phyloP scores from a whole-genome alignment of 1,139 yeast genomes.

The Pichia sp. region DNA sequence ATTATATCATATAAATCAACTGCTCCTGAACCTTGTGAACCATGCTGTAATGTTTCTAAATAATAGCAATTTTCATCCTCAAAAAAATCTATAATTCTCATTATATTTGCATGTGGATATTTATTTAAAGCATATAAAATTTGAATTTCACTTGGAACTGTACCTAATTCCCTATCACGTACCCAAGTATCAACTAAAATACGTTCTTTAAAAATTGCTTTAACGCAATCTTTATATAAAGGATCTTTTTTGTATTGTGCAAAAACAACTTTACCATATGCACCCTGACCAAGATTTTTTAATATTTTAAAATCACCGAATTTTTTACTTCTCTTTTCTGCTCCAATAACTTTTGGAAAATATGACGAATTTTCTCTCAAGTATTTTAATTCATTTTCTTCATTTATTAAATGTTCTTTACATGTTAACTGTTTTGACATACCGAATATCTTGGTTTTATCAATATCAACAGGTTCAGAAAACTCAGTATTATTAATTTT shows the following conservation, averaged over 20 bases:
- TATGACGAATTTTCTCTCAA: constrained; percentile 18
- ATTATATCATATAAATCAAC: constrained; percentile 88
- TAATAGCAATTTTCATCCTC: constrained; percentile 88
- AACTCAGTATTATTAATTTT: too few species aligned
- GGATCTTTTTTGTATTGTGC: constrained; percentile 65
- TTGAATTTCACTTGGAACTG: constrained; percentile 92
- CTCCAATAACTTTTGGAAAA: constrained; percentile 59
- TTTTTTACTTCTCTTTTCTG: constrained; percentile 55
- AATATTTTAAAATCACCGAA: constrained; percentile 64
- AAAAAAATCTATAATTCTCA: constrained; percentile 80
- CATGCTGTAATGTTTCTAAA: constrained; percentile 86
- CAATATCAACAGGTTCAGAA: too few species aligned
- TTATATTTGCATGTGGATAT: constrained; percentile 80
- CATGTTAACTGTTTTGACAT: constrained; percentile 6
- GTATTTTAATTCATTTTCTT: constrained; percentile 32
- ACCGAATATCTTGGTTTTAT: constrained; percentile 1
- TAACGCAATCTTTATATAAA: constrained; percentile 65
- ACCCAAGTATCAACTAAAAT: constrained; percentile 97
- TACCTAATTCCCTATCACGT: constrained; percentile 81
- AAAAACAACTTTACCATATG: constrained; percentile 86
- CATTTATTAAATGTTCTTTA: constrained; percentile 21
- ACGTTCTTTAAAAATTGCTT: constrained; percentile 85
- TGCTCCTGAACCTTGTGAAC: constrained; percentile 62
- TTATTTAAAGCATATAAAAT: constrained; percentile 73
- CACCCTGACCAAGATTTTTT: constrained; percentile 91